Evolutionary conservation across 2,329 filamentous ascomycete species (phyloP).

Genomic region (Sporothrix variecibatus): DNA sequence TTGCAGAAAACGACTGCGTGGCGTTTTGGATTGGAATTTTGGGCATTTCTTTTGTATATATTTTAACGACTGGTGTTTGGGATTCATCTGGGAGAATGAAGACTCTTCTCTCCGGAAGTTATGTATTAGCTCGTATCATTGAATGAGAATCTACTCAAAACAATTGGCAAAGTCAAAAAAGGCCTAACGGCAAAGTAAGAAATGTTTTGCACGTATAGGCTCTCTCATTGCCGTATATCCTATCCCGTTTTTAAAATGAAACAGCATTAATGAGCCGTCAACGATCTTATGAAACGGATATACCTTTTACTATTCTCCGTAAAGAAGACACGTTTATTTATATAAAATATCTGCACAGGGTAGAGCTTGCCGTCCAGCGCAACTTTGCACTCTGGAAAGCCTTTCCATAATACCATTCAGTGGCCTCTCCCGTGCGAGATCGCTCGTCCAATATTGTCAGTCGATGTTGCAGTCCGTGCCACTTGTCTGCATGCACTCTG

Average conservation of each 20-base stretch:
- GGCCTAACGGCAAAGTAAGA: neutral
- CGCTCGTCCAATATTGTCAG: neutral
- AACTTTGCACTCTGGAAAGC: neutral
- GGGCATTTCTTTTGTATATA: neutral
- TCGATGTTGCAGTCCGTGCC: neutral
- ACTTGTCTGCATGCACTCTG: neutral
- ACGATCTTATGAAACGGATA: neutral
- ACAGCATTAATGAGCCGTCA: neutral
- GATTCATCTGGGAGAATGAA: neutral
- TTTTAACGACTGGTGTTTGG: neutral
- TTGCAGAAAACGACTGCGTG: neutral
- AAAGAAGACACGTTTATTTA: neutral
- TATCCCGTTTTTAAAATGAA: neutral
- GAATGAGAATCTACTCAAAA: neutral
- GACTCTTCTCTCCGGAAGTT: neutral
- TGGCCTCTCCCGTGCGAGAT: neutral
- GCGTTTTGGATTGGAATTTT: conserved; percentile 10
- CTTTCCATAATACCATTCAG: neutral
- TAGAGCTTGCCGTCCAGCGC: no score
- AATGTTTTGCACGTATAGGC: neutral
- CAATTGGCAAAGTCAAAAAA: neutral
- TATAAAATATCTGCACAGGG: neutral
- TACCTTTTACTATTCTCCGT: neutral
- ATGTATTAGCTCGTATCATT: neutral
- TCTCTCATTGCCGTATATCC: neutral